Evolutionary conservation across 306 rosid species (phyloP), one percentile per base, ranked within the genome.

Genomic region (Trifolium subterraneum): DNA sequence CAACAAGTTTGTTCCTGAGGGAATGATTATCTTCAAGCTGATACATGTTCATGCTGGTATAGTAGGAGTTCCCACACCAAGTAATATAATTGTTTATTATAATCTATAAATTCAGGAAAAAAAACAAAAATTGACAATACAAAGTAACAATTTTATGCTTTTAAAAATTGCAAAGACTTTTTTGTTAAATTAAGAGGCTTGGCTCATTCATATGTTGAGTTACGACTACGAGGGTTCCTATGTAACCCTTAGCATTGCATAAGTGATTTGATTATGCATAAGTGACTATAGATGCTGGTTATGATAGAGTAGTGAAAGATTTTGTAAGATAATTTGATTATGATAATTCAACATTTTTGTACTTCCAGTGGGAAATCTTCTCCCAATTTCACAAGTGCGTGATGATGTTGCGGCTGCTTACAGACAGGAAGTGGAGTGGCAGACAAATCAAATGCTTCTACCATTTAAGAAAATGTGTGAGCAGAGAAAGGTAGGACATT

Each of bases 1-100:
- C 15, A 91, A 90, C 29, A 90, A 90, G 84, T 90, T 92, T 84
- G 86, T 87, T 70, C 92, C 93, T 0, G 93, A 92, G 82, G 97
- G 92, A 75, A 77, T 62, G 79, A 77, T 78, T 47, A 22, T 59
- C 72, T 86, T 88, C 86, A 94, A 87, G 89, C 72, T 94, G 70
- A 74, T 94, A 16, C 98, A 94, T 77, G 86, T 94, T 70, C 80
- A 87, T 31, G 79, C 89, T 44, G 86, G 74, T 85, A 87, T 86
- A 75, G 77, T 62, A 44, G 72, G 83, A 19, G 91, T 92, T 78
- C 98, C 98, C 64, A 91, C 97, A 45, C 89, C 95, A 81, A 73
- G 97, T 92, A 86, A 86, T 93, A 58, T 11, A 7, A 36, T 76
- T 66, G 27, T 47, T 83, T 27, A 44, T 18, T 64, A 1, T 35